Evolutionary conservation across 2,329 filamentous ascomycete genomes (phyloP).

Genomic region (Fonsecaea nubica): DNA sequence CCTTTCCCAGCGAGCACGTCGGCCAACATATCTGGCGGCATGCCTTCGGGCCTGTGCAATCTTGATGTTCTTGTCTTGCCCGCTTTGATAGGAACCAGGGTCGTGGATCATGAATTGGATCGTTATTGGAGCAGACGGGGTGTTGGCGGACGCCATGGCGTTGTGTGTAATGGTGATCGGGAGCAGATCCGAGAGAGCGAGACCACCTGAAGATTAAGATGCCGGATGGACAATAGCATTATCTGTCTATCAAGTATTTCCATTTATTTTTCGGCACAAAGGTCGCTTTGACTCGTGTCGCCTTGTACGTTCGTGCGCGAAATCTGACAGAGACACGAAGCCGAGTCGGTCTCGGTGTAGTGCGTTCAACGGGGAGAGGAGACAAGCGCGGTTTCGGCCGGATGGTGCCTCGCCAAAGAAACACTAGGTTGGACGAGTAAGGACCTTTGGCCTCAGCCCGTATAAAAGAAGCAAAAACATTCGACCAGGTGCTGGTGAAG

Average conservation of each 20-base stretch:
- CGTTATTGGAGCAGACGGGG: constrained; percentile 13
- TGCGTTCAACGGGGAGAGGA: not conserved
- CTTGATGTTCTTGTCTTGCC: constrained; percentile 1
- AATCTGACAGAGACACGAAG: not conserved
- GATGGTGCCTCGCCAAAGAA: not conserved
- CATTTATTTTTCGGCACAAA: constrained; percentile 12
- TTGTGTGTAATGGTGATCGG: not conserved
- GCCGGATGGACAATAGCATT: not conserved
- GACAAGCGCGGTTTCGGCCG: not conserved
- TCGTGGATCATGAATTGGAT: constrained; percentile 11
- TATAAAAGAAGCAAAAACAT: not conserved
- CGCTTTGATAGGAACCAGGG: constrained; percentile 9
- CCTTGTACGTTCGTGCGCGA: not conserved
- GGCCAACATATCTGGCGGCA: constrained; percentile 5
- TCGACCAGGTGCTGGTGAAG: not conserved
- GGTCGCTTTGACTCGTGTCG: not conserved
- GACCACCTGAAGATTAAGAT: not conserved
- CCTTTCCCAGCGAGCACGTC: constrained; percentile 10
- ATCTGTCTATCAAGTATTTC: not conserved
- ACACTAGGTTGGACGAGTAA: not conserved
- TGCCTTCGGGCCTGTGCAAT: constrained; percentile 15
- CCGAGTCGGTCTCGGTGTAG: not conserved
- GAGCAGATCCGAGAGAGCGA: not conserved
- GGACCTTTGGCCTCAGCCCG: not conserved
- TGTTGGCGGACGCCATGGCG: not conserved